These are phyloP conservation scores for Wickerhamiella alocasiicola DNA, from an alignment of 805 yeast species.

Conservation along the genomic window DNA sequence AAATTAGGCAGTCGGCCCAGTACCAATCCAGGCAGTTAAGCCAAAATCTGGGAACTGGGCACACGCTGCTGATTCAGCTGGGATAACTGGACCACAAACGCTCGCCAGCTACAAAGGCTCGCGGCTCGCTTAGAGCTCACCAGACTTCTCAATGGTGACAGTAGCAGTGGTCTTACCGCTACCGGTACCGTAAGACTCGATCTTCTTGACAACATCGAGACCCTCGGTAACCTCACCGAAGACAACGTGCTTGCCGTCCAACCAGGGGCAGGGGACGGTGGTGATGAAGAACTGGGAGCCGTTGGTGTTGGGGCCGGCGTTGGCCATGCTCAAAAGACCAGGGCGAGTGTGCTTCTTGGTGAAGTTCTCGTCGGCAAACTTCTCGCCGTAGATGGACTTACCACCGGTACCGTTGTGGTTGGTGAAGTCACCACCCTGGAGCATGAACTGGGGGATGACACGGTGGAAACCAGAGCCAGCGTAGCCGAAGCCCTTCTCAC, in stretches of 20 bases:
- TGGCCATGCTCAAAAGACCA: slow-evolving; percentile 89
- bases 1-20: no score
- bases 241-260: slow-evolving; percentile 92
- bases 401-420: slow-evolving; percentile 65
- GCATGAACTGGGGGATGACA: slow-evolving; percentile 92
- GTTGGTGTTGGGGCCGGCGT: slow-evolving; percentile 89
- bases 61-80: no score
- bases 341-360: slow-evolving; percentile 65
- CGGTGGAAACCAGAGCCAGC: slow-evolving; percentile 86
- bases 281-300: slow-evolving; percentile 95
- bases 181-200: slow-evolving; percentile 62
- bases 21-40: no score
- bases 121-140: slow-evolving; percentile 40
- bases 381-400: slow-evolving; percentile 70
- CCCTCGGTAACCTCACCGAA: slow-evolving; percentile 89
- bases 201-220: slow-evolving; percentile 68
- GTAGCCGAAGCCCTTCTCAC: slow-evolving; percentile 91
- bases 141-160: slow-evolving; percentile 51
- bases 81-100: no score
- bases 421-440: slow-evolving; percentile 95
- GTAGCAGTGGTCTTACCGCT: slow-evolving; percentile 55
- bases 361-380: slow-evolving; percentile 86
- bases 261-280: slow-evolving; percentile 84
- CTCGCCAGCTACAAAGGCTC: no score
- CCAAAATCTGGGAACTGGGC: no score